Evolutionary conservation across 495 filamentous ascomycete species (phyloP).

Genomic region (Aspergillus panamensis): DNA sequence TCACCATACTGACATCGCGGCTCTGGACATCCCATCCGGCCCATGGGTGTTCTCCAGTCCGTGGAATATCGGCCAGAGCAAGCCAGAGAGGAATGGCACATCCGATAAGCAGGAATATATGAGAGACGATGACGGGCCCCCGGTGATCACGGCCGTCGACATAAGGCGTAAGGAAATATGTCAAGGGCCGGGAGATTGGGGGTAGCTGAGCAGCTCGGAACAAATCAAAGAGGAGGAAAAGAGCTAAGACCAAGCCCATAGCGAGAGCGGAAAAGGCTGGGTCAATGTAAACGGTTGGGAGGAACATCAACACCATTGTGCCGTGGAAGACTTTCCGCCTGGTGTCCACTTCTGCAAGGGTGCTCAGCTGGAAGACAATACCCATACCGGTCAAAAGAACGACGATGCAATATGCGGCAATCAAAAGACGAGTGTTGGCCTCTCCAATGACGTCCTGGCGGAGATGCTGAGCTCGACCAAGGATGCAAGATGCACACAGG

Average conservation of each 20-base stretch:
- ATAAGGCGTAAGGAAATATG: conserved; percentile 83
- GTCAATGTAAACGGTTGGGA: conserved; percentile 81
- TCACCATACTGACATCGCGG: conserved; percentile 80
- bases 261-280: conserved; percentile 78
- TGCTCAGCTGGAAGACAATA: conserved; percentile 67
- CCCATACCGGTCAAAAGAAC: conserved; percentile 68
- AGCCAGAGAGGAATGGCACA: conserved; percentile 95
- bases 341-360: conserved; percentile 82
- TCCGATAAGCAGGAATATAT: conserved; percentile 95
- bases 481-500: conserved; percentile 34
- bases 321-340: conserved; percentile 98
- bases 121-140: conserved; percentile 89
- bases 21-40: conserved; percentile 66
- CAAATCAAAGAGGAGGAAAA: conserved; percentile 85
- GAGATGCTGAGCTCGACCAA: conserved; percentile 58
- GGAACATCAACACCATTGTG: conserved; percentile 94
- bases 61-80: conserved; percentile 63
- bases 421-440: conserved; percentile 76
- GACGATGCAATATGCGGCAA: conserved; percentile 67
- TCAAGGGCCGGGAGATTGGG: conserved; percentile 77
- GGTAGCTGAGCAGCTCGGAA: conserved; percentile 88
- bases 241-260: conserved; percentile 65
- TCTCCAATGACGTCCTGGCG: conserved; percentile 59
- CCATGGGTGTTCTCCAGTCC: conserved; percentile 50
- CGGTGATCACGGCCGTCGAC: conserved; percentile 91